phyloP scores from a whole-genome alignment of 148 eudicot genomes.

The Camellia lanceoleosa region DNA sequence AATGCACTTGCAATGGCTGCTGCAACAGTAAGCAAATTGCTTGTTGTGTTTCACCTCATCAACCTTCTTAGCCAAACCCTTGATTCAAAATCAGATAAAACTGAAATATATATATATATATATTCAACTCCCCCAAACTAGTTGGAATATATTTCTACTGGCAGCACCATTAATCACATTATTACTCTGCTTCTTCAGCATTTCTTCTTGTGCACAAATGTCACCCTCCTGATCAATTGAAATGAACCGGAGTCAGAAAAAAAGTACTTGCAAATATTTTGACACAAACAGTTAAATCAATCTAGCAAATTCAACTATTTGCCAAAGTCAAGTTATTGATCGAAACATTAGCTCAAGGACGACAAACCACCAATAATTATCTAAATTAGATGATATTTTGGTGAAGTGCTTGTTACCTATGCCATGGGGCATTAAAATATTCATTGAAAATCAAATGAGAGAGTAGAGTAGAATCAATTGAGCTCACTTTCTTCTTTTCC shows the following conservation, averaged over 20 bases:
- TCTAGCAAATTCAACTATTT: neutral
- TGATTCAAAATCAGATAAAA: neutral
- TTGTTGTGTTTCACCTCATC: neutral
- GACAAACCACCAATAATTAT: neutral
- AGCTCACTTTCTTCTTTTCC: neutral
- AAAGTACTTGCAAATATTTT: neutral
- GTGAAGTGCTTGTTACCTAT: neutral
- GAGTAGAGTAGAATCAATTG: neutral
- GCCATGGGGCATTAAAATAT: neutral
- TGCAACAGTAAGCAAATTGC: neutral
- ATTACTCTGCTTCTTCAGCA: conserved; percentile 70
- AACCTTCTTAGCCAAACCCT: neutral
- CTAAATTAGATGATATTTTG: neutral
- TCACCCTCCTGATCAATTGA: conserved; percentile 60
- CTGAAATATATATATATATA: neutral
- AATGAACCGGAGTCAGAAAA: neutral
- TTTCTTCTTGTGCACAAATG: conserved; percentile 68
- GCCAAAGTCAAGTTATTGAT: neutral
- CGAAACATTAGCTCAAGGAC: neutral
- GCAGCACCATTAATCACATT: conserved; percentile 49
- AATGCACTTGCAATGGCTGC: too few relatives aligned
- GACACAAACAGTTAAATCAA: neutral
- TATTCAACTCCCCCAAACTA: conserved; percentile 65
- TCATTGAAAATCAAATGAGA: neutral
- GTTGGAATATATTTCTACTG: conserved; percentile 69